Evolutionary conservation across 345 rosid genomes (phyloP), one percentile per base, ranked within the genome.

Genomic region (Lepidium aucheri): DNA sequence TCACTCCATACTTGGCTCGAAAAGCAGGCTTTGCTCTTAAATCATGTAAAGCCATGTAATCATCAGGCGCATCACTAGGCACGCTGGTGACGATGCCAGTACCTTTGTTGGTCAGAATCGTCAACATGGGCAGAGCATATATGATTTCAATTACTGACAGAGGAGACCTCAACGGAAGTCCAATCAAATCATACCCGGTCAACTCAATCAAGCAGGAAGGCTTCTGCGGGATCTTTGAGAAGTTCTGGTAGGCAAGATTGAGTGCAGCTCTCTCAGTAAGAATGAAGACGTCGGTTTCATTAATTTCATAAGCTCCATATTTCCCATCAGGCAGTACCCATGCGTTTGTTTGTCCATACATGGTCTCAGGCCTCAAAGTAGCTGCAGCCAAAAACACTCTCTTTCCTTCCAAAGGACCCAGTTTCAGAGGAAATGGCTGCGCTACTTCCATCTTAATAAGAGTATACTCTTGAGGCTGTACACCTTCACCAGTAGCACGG

Each of bases 1-100:
- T 81, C 79, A 93, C 87, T 15, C 88, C 83, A 67, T 54, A 86
- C 77, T 87, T 90, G 39, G 73, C 85, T 73, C 90, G 82, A 14
- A 90, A 56, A 69, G 87, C 97, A 59, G 90, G 94, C 72, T 93
- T 93, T 63, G 82, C 82, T 64, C 80, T 86, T 78, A 93, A 73
- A 76, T 83, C 97, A 47, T 86, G 87, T 68, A 93, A 53, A 5
- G 91, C 84, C 87, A 90, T 90, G 76, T 83, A 86, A 76, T 93
- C 97, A 74, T 93, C 97, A 14, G 98, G 98, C 42, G 98, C 84
- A 78, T 93, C 98, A 73, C 97, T 93, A 70, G 98, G 97, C 36
- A 93, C 98, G 72, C 97, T 82, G 46, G 97, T 93, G 57, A 93
- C 97, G 5, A 93, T 88, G 61, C 98, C 97, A 0, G 98, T 93